Percentiles rank a stretch among this genome's conserved stretches.
These are phyloP conservation scores for Gremmenia infestans DNA, from an alignment of 2,329 filamentous ascomycete genomes.

Conservation along the genomic window DNA sequence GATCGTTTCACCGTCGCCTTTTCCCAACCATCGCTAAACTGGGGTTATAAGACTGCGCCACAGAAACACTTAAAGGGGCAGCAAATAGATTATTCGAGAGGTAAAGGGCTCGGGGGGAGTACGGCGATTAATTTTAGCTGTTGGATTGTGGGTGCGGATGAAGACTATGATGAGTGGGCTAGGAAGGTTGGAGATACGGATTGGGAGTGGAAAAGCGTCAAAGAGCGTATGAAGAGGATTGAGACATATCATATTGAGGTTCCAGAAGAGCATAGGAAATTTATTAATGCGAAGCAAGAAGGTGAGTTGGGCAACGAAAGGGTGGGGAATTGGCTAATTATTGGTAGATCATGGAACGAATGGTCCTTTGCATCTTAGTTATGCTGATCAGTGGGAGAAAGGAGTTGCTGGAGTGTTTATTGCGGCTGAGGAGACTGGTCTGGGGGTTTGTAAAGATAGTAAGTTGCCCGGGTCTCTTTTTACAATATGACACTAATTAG, in stretches of 20 bases:
- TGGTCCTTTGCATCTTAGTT: constrained; percentile 46
- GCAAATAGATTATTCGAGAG: constrained; percentile 30
- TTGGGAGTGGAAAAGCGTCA: constrained; percentile 51
- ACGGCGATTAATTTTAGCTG: constrained; percentile 39
- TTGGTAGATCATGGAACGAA: constrained; percentile 42
- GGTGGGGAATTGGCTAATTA: neutral
- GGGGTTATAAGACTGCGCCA: constrained; percentile 26
- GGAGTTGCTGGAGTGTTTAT: constrained; percentile 43
- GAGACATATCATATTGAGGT: constrained; percentile 47
- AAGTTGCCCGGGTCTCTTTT: neutral
- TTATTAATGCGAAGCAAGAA: constrained; percentile 39
- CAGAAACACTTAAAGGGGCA: constrained; percentile 24
- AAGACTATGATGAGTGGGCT: constrained; percentile 61
- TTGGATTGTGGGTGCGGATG: constrained; percentile 49
- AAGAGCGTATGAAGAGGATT: constrained; percentile 45
- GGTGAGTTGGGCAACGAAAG: constrained; percentile 5
- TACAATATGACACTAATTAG: neutral
- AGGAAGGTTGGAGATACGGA: constrained; percentile 47
- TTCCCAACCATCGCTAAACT: constrained; percentile 25
- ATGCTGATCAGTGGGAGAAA: constrained; percentile 44
- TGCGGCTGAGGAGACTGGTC: constrained; percentile 44
- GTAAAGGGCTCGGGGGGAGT: constrained; percentile 35
- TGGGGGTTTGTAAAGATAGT: constrained; percentile 38
- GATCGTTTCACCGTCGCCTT: constrained; percentile 50
- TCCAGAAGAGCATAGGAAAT: constrained; percentile 38